A percentile compares a stretch with the other conserved stretches of the same genome.
Evolutionary conservation across 1,284 basidiomycete genomes (phyloP).

Genomic region (Austroboletus niveus): DNA sequence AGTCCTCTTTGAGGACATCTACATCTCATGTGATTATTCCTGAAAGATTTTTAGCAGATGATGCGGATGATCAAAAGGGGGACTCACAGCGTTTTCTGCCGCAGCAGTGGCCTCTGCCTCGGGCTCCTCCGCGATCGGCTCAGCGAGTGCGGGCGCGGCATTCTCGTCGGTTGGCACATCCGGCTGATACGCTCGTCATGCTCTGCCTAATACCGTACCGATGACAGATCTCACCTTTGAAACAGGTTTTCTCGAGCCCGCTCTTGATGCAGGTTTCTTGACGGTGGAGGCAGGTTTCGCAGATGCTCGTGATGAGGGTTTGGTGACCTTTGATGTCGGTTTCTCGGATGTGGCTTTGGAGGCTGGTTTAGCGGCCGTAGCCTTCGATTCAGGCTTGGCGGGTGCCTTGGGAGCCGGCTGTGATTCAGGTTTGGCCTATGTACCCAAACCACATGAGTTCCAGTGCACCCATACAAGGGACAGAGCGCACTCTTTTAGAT

Average conservation of each 20-base stretch:
- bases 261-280: slow-evolving; percentile 45
- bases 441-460: neutral
- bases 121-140: slow-evolving; percentile 53
- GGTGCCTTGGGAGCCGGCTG: slow-evolving; percentile 24
- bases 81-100: slow-evolving; percentile 31
- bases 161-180: slow-evolving; percentile 36
- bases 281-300: slow-evolving; percentile 39
- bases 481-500: slow-evolving; percentile 48
- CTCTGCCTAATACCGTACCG: neutral
- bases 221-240: slow-evolving; percentile 35
- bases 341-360: slow-evolving; percentile 38
- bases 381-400: slow-evolving; percentile 29
- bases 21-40: slow-evolving; percentile 21
- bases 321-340: slow-evolving; percentile 29
- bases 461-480: neutral
- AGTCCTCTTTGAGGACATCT: slow-evolving; percentile 12
- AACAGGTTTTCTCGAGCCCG: slow-evolving; percentile 39
- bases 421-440: slow-evolving; percentile 28
- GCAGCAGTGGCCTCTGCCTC: slow-evolving; percentile 49
- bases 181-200: slow-evolving; percentile 32
- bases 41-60: slow-evolving; percentile 5
- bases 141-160: slow-evolving; percentile 37
- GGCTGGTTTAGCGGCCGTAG: slow-evolving; percentile 28
- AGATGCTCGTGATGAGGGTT: slow-evolving; percentile 36
- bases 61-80: neutral